phyloP scores from a whole-genome alignment of 2,329 filamentous ascomycete species.

The Monosporascus sp. region DNA sequence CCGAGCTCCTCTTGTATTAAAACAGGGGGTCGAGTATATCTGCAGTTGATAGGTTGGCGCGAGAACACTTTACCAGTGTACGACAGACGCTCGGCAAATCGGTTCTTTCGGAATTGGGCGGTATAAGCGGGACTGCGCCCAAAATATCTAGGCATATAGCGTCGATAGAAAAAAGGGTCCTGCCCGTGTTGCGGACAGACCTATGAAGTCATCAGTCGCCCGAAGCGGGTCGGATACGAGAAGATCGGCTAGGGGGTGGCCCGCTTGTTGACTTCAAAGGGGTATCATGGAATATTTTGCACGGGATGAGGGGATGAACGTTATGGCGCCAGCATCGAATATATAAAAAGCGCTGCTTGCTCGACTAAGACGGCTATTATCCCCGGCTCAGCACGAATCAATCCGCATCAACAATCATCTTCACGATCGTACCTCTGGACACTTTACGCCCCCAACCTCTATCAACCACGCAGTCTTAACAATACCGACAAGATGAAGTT shows the following conservation, averaged over 20 bases:
- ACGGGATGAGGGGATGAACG: background rate
- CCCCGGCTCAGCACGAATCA: background rate
- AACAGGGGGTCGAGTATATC: too few relatives aligned
- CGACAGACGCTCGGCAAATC: too few relatives aligned
- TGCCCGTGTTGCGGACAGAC: background rate
- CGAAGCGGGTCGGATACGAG: conserved; percentile 6
- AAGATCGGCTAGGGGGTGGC: conserved; percentile 1
- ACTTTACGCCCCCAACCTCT: background rate
- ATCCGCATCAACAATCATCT: background rate
- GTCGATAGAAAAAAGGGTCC: background rate
- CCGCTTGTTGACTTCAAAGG: background rate
- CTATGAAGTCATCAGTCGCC: background rate
- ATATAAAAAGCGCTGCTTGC: conserved; percentile 1
- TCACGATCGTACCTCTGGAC: too few relatives aligned
- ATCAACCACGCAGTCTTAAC: background rate
- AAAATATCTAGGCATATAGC: background rate
- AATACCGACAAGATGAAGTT: conserved; percentile 5
- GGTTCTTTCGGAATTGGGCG: too few relatives aligned
- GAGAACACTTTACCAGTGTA: too few relatives aligned
- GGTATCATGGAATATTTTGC: background rate
- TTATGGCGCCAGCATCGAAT: background rate
- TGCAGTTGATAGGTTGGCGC: too few relatives aligned
- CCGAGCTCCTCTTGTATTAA: too few relatives aligned
- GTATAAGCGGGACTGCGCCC: too few relatives aligned
- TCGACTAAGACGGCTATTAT: background rate